A percentile compares a stretch with the other conserved stretches of the same genome.
phyloP scores from a whole-genome alignment of 345 rosid genomes.

The Populus alba region DNA sequence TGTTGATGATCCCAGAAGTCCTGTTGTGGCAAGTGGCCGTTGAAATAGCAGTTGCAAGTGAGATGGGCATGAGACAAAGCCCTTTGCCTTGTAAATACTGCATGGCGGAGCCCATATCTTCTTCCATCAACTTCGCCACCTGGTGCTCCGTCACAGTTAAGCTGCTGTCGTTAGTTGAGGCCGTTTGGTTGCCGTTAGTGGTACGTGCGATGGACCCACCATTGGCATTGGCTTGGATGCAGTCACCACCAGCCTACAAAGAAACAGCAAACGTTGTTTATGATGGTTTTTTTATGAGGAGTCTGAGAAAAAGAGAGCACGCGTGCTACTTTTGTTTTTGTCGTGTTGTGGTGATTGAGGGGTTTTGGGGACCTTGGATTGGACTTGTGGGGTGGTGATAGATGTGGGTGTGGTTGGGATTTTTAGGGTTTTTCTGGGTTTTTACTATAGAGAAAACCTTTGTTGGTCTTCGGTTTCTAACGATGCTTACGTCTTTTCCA shows the following conservation, averaged over 20 bases:
- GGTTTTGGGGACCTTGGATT: neutral
- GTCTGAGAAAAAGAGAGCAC: conserved; percentile 54
- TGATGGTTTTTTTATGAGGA: conserved; percentile 25
- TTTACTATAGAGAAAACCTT: too few species aligned
- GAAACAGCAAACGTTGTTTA: neutral
- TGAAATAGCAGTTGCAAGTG: conserved; percentile 89
- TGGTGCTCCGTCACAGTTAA: conserved; percentile 78
- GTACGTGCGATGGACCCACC: conserved; percentile 29
- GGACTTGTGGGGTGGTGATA: too few species aligned
- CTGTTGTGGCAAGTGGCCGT: conserved; percentile 50
- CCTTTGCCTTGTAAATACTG: conserved; percentile 96
- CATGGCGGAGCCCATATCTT: conserved; percentile 99
- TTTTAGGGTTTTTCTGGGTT: too few species aligned
- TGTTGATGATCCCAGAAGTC: conserved; percentile 27
- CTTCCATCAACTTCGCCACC: conserved; percentile 92
- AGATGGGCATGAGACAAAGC: conserved; percentile 93
- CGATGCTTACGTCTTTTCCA: conserved; percentile 1
- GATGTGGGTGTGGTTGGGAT: too few species aligned
- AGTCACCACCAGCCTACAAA: conserved; percentile 44
- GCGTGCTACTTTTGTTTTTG: conserved; percentile 70
- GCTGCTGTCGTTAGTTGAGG: conserved; percentile 43
- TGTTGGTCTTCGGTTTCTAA: too few species aligned
- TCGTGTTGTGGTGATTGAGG: conserved; percentile 43
- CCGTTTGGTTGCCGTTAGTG: conserved; percentile 31
- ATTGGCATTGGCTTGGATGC: conserved; percentile 42